Percentiles rank a stretch among this genome's conserved stretches.
Conservation (phyloP, 78 protist species). For the Guillardia theta region DNA sequence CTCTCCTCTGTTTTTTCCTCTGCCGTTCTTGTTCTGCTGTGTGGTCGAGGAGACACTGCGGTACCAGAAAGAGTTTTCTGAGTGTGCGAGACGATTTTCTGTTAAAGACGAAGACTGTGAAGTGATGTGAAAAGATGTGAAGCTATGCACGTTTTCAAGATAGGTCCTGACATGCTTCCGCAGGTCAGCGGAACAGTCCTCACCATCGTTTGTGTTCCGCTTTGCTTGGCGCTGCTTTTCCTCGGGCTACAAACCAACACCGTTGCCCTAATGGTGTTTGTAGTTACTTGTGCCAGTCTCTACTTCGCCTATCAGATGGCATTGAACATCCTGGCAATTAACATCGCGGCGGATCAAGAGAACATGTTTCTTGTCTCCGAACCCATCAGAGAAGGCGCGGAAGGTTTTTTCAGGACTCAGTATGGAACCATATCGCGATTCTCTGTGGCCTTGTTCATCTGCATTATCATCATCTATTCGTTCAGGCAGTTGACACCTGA, state of each 20-base stretch:
- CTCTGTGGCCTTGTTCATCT: neutral
- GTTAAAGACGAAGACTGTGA: too few relatives aligned
- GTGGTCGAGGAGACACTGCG: too few relatives aligned
- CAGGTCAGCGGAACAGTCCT: neutral
- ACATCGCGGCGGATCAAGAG: neutral
- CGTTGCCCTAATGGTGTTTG: neutral
- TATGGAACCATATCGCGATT: constrained; percentile 30
- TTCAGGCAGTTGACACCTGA: constrained; percentile 10
- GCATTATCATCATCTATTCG: constrained; percentile 19
- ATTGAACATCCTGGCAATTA: neutral
- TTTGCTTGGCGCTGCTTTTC: neutral
- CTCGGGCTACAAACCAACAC: neutral
- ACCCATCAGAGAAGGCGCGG: constrained; percentile 57
- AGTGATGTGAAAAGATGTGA: too few relatives aligned
- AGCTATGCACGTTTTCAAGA: neutral
- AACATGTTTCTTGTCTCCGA: constrained; percentile 36
- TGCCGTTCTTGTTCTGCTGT: too few relatives aligned
- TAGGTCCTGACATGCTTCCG: neutral
- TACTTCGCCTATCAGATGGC: neutral
- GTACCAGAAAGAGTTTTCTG: too few relatives aligned
- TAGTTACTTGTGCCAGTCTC: neutral
- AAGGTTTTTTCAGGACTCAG: constrained; percentile 27
- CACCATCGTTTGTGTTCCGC: neutral
- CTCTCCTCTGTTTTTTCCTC: too few relatives aligned
- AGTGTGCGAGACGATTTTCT: too few relatives aligned